Conservation (phyloP, 768 basidiomycete genomes). For the Lactifluus hygrophoroides region DNA sequence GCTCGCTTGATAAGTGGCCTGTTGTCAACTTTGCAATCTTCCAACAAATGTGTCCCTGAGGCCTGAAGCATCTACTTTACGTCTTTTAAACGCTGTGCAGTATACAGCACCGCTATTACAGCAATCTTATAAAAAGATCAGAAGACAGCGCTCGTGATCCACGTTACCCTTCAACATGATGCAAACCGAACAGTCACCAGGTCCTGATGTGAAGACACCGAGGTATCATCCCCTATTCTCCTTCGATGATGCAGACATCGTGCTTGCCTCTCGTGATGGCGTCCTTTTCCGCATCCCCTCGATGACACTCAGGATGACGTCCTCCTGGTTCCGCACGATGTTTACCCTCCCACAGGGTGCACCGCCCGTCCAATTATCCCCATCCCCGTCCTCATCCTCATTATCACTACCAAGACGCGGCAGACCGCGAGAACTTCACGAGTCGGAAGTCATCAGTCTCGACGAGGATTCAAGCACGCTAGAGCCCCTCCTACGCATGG, state of each 20-base stretch:
- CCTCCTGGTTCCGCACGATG: conserved; percentile 56
- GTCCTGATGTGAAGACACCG: background rate
- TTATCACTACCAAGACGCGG: background rate
- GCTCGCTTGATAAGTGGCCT: too few species aligned
- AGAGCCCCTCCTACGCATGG: conserved; percentile 50
- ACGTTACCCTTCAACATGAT: background rate
- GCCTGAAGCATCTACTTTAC: background rate
- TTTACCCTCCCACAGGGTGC: conserved; percentile 44
- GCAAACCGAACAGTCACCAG: background rate
- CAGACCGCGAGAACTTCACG: background rate
- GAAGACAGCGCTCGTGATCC: background rate
- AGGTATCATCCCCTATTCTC: conserved; percentile 43
- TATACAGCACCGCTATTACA: background rate
- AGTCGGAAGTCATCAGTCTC: conserved; percentile 38
- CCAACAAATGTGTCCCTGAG: background rate
- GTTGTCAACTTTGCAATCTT: too few species aligned
- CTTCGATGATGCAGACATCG: conserved; percentile 50
- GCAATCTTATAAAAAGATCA: background rate
- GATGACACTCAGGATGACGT: conserved; percentile 52
- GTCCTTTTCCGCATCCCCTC: conserved; percentile 50
- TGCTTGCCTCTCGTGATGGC: conserved; percentile 44
- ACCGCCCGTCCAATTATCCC: background rate
- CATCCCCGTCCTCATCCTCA: background rate
- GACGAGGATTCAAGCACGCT: conserved; percentile 50
- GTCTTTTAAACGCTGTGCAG: background rate